These are phyloP conservation scores for Rhodotorula sphaerocarpa DNA, from an alignment of 768 basidiomycete species.

Conservation along the genomic window DNA sequence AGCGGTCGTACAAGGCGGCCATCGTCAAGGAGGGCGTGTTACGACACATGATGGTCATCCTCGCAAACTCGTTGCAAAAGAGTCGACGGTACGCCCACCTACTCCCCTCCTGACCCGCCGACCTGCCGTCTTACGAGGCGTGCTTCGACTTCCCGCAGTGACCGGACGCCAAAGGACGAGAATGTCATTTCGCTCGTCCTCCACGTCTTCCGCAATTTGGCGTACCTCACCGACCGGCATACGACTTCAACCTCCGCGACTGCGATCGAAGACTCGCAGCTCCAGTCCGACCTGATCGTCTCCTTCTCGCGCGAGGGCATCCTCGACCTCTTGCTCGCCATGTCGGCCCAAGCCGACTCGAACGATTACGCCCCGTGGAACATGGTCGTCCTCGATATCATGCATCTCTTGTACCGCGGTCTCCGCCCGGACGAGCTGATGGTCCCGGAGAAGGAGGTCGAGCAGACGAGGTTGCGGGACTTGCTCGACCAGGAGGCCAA, in stretches of 20 bases:
- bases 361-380: conserved; percentile 79
- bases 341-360: conserved; percentile 72
- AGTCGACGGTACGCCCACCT: conserved; percentile 44
- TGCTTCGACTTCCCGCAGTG: conserved; percentile 40
- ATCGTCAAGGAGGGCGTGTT: conserved; percentile 47
- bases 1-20: conserved; percentile 80
- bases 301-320: conserved; percentile 63
- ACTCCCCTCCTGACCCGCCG: background rate
- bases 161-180: conserved; percentile 68
- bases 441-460: conserved; percentile 27
- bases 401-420: conserved; percentile 80
- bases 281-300: conserved; percentile 67
- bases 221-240: conserved; percentile 79
- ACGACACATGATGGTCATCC: conserved; percentile 52
- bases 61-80: conserved; percentile 60
- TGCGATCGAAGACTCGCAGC: conserved; percentile 63
- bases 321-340: conserved; percentile 69
- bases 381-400: conserved; percentile 80
- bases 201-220: conserved; percentile 84
- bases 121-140: too few species aligned
- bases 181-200: conserved; percentile 81
- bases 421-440: conserved; percentile 55
- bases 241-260: conserved; percentile 66
- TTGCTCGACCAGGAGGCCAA: conserved; percentile 71
- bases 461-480: conserved; percentile 52